Conservation (phyloP, 768 basidiomycete genomes). For the Rhizopogon roseolus region DNA sequence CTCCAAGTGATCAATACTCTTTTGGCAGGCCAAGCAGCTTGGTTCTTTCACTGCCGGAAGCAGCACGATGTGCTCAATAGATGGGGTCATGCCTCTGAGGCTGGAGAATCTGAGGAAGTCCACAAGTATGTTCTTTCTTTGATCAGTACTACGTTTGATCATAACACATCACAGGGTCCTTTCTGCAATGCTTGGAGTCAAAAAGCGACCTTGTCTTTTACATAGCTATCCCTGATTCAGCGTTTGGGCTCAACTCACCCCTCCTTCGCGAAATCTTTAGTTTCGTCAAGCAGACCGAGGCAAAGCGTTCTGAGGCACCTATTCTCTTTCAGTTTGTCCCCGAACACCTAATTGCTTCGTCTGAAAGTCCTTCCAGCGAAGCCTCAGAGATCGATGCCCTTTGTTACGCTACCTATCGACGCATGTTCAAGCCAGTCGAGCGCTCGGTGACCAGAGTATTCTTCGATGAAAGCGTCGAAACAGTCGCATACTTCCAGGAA, state of each 20-base stretch:
- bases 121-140: slow-evolving; percentile 37
- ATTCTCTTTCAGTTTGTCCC: slow-evolving; percentile 74
- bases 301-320: slow-evolving; percentile 40
- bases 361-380: slow-evolving; percentile 38
- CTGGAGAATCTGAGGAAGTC: slow-evolving; percentile 71
- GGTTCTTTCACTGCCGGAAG: slow-evolving; percentile 54
- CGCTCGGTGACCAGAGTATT: slow-evolving; percentile 56
- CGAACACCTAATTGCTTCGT: slow-evolving; percentile 49
- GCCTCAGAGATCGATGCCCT: slow-evolving; percentile 44
- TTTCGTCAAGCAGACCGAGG: slow-evolving; percentile 52
- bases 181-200: slow-evolving; percentile 5
- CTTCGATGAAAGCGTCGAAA: slow-evolving; percentile 32
- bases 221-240: slow-evolving; percentile 55
- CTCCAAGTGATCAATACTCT: slow-evolving; percentile 9
- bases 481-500: slow-evolving; percentile 53
- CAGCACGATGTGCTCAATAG: slow-evolving; percentile 37
- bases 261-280: slow-evolving; percentile 67
- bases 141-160: neutral
- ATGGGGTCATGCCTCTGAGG: slow-evolving; percentile 59
- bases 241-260: slow-evolving; percentile 61
- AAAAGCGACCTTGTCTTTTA: slow-evolving; percentile 56
- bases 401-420: slow-evolving; percentile 66
- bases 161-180: neutral
- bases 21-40: slow-evolving; percentile 51
- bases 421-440: slow-evolving; percentile 56